Evolutionary conservation across 305 asterid species (phyloP), one percentile per base, ranked within the genome.

Genomic region (Rubia tinctorum): DNA sequence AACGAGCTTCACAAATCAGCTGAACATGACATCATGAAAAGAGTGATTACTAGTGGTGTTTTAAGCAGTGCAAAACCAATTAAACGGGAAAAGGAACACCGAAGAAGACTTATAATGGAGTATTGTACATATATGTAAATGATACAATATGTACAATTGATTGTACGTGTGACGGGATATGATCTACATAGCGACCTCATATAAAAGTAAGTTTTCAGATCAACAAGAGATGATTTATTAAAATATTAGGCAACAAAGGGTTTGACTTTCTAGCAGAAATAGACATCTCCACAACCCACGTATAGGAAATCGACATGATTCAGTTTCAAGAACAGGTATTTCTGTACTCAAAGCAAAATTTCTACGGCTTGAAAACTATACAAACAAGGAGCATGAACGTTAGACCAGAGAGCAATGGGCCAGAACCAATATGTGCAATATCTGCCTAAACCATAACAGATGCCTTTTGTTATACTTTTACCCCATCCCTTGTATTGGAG

Each of bases 1-100:
- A 86, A 79, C 76, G 63, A 2, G 23, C 30, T 47, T 47, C 55
- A 3, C n/a, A 47, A 47, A 3, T 47, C 55, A 47, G 17, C 53
- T 45, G 53, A 45, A 10, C 53, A 51, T 39, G 39, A 27, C 39
- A 20, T 20, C n/a, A 51, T 9, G 7, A 18, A 9, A 69, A 55
- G 49, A 13, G 53, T 10, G 65, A 61, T 44, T 55, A 56, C 8
- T 39, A 71, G 22, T 18, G 20, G 51, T 70, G 73, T 42, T 18
- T 10, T 13, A 34, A 34, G 55, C 14, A 37, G 55, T 49, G 55
- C 18, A 49, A 49, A 49, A 13, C 55, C 23, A 39, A 18, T 20
- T 7, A 37, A 39, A 15, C 42, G 11, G 53, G 22, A 20, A 56
- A n/a, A 6, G 6, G 5, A 49, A 49, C 18, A 49, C 55, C 8